Evolutionary conservation across 345 rosid genomes (phyloP), one percentile per base, ranked within the genome.

Genomic region (Populus ilicifolia): DNA sequence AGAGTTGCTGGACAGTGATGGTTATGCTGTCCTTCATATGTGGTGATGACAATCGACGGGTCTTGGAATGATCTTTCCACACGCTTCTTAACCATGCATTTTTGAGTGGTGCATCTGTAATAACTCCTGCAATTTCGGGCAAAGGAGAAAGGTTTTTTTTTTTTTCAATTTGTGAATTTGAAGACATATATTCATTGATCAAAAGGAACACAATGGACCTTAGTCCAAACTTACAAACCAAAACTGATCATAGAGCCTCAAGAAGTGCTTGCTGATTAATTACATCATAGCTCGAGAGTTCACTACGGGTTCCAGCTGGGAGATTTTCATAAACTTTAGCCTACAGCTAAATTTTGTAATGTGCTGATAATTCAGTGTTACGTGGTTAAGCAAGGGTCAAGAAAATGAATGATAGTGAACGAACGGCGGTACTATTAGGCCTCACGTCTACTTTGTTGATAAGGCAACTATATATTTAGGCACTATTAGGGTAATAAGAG

Each of bases 51-150:
- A 35, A 84, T 84, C n/a, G 98, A 81, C 50, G 97, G 97, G 78
- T 94, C 97, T 79, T 93, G 87, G 75, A 80, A 91, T 14, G 98
- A 94, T 67, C 97, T 89, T 80, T 94, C 98, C n/a, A 94, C 95
- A 1, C 97, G 80, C 73, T 94, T 93, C 93, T 94, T 94, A 39
- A 94, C 98, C 1, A 80, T 88, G 83, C 97, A 94, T 77, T 85
- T 90, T 83, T 91, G 97, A 3, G 90, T 93, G 7, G 98, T 94
- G 89, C 98, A 94, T 82, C 97, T 80, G 72, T 94, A 94, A 81
- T 94, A 94, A 83, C 98, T 94, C 80, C 98, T 94, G 87, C 76
- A 79, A 41, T 43, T 5, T 14, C 48, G 54, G 43, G 44, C 39
- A 13, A 63, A 67, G 23, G 29, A 36, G 52, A 46, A 56, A 21